Percentiles rank a stretch among this genome's conserved stretches.
These are phyloP conservation scores for Mucuna pruriens DNA, from an alignment of 306 rosid genomes.

Conservation along the genomic window DNA sequence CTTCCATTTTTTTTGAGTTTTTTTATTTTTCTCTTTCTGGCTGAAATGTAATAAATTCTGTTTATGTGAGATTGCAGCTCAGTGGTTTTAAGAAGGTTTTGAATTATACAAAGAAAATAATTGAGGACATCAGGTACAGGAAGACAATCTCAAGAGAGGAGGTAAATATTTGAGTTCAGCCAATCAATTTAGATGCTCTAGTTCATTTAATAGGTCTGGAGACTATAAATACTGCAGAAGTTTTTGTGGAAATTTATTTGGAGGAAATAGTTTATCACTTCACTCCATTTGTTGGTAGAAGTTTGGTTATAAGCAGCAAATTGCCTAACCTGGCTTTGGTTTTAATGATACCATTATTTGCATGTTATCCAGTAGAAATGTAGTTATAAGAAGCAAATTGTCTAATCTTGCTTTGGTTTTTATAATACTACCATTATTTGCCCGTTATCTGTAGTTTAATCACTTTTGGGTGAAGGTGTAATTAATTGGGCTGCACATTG, in stretches of 20 bases:
- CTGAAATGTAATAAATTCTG: constrained; percentile 43
- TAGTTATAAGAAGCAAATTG: background rate
- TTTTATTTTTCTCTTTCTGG: constrained; percentile 20
- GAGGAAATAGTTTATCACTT: constrained; percentile 12
- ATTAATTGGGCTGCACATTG: background rate
- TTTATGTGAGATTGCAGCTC: constrained; percentile 72
- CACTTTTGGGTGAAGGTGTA: constrained; percentile 10
- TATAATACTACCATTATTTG: background rate
- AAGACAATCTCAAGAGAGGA: constrained; percentile 86
- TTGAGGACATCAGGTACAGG: constrained; percentile 83
- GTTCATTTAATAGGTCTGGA: constrained; percentile 20
- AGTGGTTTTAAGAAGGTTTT: constrained; percentile 97
- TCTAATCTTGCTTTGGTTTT: background rate
- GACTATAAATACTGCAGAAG: background rate
- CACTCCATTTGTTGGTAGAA: background rate
- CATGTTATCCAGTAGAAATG: background rate
- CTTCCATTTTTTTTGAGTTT: constrained; percentile 20
- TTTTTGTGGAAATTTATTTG: constrained; percentile 19
- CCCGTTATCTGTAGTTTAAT: constrained; percentile 1
- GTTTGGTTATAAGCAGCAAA: constrained; percentile 1
- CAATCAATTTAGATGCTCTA: constrained; percentile 10
- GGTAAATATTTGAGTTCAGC: constrained; percentile 60
- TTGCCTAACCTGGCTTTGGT: constrained; percentile 5
- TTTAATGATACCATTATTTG: background rate
- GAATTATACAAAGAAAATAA: constrained; percentile 90